phyloP scores from a whole-genome alignment of 2,329 filamentous ascomycete genomes.

The Penicillium sp. region DNA sequence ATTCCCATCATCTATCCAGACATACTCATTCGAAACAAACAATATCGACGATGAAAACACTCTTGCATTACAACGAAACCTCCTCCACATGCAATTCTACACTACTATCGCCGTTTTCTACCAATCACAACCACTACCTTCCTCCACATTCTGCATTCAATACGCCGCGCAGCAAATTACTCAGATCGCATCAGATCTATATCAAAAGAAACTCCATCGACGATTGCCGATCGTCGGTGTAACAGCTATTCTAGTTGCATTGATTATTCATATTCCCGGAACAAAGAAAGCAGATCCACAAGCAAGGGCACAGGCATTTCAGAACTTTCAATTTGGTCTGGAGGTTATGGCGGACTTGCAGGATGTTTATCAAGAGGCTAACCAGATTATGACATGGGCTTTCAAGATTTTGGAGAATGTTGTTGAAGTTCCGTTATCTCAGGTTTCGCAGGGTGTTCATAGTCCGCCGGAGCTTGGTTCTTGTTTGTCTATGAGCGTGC shows the following conservation, averaged over 20 bases:
- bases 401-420: conserved; percentile 9
- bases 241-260: conserved; percentile 14
- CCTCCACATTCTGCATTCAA: conserved; percentile 16
- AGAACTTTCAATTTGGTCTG: conserved; percentile 11
- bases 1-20: conserved; percentile 11
- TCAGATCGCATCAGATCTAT: conserved; percentile 10
- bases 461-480: background rate
- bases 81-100: conserved; percentile 18
- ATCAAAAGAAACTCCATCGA: conserved; percentile 8
- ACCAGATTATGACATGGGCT: conserved; percentile 11
- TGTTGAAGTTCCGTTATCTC: background rate
- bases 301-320: conserved; percentile 4
- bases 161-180: conserved; percentile 17
- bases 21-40: conserved; percentile 1
- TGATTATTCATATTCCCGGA: conserved; percentile 16
- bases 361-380: conserved; percentile 16
- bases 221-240: conserved; percentile 14
- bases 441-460: background rate
- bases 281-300: conserved; percentile 3
- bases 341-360: conserved; percentile 13
- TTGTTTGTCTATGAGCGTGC: background rate
- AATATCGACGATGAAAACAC: conserved; percentile 4
- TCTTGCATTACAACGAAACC: conserved; percentile 11
- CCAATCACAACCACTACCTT: conserved; percentile 14
- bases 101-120: conserved; percentile 19